Conservation (phyloP, 306 rosid species). For the Medicago truncatula region MtrunA17r5.0-ANR NC_053042.1:36154501-36155000, state of each 20-base stretch:
- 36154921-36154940: background rate
- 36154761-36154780: constrained; percentile 39
- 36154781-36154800: constrained; percentile 39
- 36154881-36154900: background rate
- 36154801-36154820: background rate
- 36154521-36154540: background rate
- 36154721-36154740: constrained; percentile 45
- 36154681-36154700: constrained; percentile 43
- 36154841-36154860: constrained; percentile 12
- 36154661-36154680: constrained; percentile 35
- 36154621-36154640: constrained; percentile 41
- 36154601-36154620: constrained; percentile 18
- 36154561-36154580: too few relatives aligned
- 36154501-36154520: background rate
- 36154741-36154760: constrained; percentile 40
- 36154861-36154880: background rate
- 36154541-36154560: too few relatives aligned
- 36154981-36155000: background rate
- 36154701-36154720: constrained; percentile 41
- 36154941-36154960: constrained; percentile 23
- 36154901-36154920: background rate
- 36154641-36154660: constrained; percentile 39
- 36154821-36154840: constrained; percentile 47
- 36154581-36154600: too few relatives aligned
- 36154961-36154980: constrained; percentile 42